Conservation (phyloP, 2,329 filamentous ascomycete species). For the Sporothrix dimorphospora region DNA sequence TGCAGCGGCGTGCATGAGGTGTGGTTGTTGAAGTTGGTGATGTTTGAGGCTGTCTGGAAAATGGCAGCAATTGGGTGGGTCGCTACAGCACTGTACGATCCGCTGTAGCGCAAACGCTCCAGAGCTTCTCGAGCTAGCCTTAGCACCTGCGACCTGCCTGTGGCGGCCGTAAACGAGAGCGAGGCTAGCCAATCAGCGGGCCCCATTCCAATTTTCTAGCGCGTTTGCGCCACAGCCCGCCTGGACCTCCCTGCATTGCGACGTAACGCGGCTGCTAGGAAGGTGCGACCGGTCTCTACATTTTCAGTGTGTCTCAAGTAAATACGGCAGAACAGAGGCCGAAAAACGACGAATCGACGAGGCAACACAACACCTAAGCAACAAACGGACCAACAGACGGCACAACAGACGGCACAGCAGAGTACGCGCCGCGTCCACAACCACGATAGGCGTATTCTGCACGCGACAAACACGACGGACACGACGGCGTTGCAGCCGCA, state of each 20-base stretch:
- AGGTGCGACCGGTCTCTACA: not conserved
- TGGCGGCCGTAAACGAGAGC: constrained; percentile 12
- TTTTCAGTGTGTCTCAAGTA: constrained; percentile 6
- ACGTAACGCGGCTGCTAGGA: constrained; percentile 19
- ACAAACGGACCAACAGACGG: not conserved
- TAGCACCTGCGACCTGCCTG: constrained; percentile 5
- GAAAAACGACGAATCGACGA: not conserved
- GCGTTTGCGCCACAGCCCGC: constrained; percentile 25
- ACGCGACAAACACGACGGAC: not conserved
- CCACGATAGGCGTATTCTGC: not conserved
- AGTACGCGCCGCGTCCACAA: not conserved
- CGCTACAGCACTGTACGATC: not conserved
- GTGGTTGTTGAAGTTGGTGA: not conserved
- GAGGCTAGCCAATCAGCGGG: constrained; percentile 32
- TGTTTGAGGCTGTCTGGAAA: not conserved
- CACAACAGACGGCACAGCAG: not conserved
- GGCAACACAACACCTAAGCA: not conserved
- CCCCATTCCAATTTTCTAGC: not conserved
- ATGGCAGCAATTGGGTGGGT: not conserved
- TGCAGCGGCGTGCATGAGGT: not conserved
- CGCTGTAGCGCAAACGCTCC: constrained; percentile 2
- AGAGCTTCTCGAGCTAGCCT: not conserved
- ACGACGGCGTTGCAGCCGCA: constrained; percentile 2
- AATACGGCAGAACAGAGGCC: not conserved
- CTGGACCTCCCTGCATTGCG: constrained; percentile 18